Conservation (phyloP, 306 rosid genomes). For the Quercus parvula region DNA sequence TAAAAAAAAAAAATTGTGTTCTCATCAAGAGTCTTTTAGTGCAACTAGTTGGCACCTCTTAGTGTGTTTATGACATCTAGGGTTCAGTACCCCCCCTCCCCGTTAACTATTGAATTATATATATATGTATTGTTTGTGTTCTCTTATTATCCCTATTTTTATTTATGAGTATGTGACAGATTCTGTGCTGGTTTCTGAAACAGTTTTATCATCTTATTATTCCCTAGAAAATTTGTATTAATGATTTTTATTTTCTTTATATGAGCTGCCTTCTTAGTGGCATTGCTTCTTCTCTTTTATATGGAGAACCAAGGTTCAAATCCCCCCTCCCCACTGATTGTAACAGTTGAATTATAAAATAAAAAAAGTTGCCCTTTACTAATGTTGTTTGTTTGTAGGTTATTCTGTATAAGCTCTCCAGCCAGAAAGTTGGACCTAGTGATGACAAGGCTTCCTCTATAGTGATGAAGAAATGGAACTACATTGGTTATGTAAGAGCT, state of each 20-base stretch:
- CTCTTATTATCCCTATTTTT: not conserved
- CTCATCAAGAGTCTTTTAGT: no score
- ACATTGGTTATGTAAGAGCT: conserved; percentile 70
- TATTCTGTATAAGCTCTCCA: conserved; percentile 77
- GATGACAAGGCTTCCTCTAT: conserved; percentile 28
- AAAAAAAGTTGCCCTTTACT: conserved; percentile 10
- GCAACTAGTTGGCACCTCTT: no score
- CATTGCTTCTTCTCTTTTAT: no score
- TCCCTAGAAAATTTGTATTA: not conserved
- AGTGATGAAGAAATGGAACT: conserved; percentile 64
- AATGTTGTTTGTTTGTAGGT: conserved; percentile 47
- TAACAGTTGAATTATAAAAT: no score
- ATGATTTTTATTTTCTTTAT: not conserved
- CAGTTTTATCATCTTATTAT: not conserved
- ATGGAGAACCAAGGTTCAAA: no score
- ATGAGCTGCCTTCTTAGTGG: not conserved
- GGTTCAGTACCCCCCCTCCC: no score
- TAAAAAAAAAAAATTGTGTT: no score
- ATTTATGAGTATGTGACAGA: not conserved
- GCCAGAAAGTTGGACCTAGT: conserved; percentile 37
- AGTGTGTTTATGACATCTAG: no score
- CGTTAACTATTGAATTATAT: no score
- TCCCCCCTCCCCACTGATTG: not conserved
- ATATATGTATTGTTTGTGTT: not conserved
- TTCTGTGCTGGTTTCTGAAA: not conserved